These are phyloP conservation scores for Mycena leptocephala DNA, from an alignment of 768 basidiomycete species.

Conservation along the genomic window DNA sequence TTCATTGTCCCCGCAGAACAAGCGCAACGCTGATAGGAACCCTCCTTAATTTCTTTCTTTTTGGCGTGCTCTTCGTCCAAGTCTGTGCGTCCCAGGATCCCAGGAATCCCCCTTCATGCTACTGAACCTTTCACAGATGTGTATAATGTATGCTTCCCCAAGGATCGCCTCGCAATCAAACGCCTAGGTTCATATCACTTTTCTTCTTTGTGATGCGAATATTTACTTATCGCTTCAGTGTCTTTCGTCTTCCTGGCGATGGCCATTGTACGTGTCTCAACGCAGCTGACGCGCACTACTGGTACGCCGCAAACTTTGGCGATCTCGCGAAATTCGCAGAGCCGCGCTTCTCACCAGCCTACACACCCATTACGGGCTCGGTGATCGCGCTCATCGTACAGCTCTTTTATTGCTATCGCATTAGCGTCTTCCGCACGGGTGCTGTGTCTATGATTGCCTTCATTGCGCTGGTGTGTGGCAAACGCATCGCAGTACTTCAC, in stretches of 20 bases:
- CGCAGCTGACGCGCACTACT: slow-evolving; percentile 44
- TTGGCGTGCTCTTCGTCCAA: slow-evolving; percentile 45
- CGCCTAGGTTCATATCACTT: slow-evolving; percentile 32
- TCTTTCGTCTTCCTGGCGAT: slow-evolving; percentile 42
- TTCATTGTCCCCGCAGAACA: no score
- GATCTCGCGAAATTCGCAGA: slow-evolving; percentile 37
- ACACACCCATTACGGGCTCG: slow-evolving; percentile 44
- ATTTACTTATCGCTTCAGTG: slow-evolving; percentile 33
- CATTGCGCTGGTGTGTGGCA: slow-evolving; percentile 32
- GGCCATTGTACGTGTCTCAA: slow-evolving; percentile 46
- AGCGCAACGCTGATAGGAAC: no score
- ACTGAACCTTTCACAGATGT: slow-evolving; percentile 31
- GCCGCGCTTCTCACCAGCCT: slow-evolving; percentile 40
- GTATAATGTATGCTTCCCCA: slow-evolving; percentile 39
- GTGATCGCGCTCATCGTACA: slow-evolving; percentile 44
- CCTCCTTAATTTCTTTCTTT: slow-evolving; percentile 43
- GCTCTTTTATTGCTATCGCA: slow-evolving; percentile 49
- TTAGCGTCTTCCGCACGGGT: slow-evolving; percentile 37
- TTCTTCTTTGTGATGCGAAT: background rate
- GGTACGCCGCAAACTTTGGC: no score
- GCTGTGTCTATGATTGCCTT: slow-evolving; percentile 14
- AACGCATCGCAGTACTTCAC: no score
- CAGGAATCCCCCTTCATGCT: no score
- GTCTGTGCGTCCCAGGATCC: slow-evolving; percentile 45
- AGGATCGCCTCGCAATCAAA: slow-evolving; percentile 31